Base-by-base conservation (phyloP, 768 basidiomycete genomes). In the Mycena albidolilacea region DNA sequence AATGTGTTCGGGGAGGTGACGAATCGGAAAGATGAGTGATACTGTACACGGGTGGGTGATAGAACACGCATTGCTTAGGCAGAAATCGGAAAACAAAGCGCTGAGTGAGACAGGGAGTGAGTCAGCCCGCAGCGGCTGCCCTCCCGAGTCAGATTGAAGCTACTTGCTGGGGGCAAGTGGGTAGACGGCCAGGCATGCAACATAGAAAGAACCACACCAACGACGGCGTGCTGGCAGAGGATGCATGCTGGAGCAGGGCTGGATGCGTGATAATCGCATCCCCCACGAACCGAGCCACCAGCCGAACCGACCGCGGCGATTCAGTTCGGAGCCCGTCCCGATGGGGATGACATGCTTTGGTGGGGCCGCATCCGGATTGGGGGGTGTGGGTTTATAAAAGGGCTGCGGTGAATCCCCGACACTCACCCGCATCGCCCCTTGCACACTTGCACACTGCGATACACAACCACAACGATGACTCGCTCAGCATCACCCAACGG, bases 401-500 rank as follows among this genome's bases (percentile, higher is more conserved):
- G 59, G 35, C 59, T 60, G 19, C 30, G 37, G 8, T 60, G 59
- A 60, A 8, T 60, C 59, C 3, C 55, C 55, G 55, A 57, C 14
- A 55, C 3, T 6, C 55, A n/a, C 14, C 55, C 30, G 55, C 55
- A 12, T 55, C 54, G 23, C 23, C 23, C 30, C 54, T 7, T 35
- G 3, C 54, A 35, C 46, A 8, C 50, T 21, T 8, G n/a, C 50
- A 11, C 46, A n/a, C 7, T 21, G 11, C 9, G 7, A n/a, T 19
- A 41, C 19, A 35, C 38, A 41, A 19, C 14, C 14, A 14, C 38
- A 59, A 15, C 62, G 8, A 74, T 67, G 70, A 68, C 70, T 9
- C 74, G 70, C 63, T 65, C 60, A 15, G 54, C 66, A 9, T 69
- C 74, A 6, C 63, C 73, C 37, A 70, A 52, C 67, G 72, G 72